Base-by-base conservation (phyloP, 2,329 filamentous ascomycete genomes). In the Cladophialophora carrionii region DNA sequence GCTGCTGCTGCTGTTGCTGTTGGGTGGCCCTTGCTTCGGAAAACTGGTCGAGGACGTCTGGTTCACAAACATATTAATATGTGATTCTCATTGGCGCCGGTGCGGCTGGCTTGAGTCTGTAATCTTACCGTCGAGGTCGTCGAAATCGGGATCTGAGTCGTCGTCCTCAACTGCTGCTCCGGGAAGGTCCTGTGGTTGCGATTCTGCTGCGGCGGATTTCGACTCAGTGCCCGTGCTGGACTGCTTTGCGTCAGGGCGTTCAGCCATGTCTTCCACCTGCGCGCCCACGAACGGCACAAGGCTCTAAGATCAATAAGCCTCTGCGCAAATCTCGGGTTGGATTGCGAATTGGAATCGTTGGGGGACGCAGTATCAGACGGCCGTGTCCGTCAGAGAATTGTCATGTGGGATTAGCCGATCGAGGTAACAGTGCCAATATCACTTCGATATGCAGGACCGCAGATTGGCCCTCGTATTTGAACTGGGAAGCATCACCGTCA, bases 31-130 rank as follows among this genome's bases (percentile, higher is more conserved):
- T 64, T 31, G 71, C 70, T 12, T 89, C 79, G 49, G 89, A 88
- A 79, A 99, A 99, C 70, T 97, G 90, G 75, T 97, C 92, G 29
- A 99, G 88, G 78, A 98, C 90, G 72, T 98, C 94, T 94, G 70
- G 48, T 7, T 43, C 37, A 14, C 37, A 43, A 70, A 51, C 41
- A 62, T 52, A 51, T 48, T 29, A 60, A 20, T 26, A 46, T 57
- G 34, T 43, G 24, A 22, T 51, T 37, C 17, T 51, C 49, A 14
- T 10, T 3, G 20, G 20, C 26, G 22, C 22, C 6, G 14, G 48
- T 26, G 10, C 9, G 37, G 17, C n/a, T 43, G 37, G 37, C 17
- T 43, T n/a, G 17, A 26, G 34, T 32, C 48, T 29, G 32, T 14
- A 22, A 57, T 73, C 80, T 71, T 78, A 91, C 91, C 92, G 78